Evolutionary conservation across 306 rosid genomes (phyloP), one percentile per base, ranked within the genome.

Genomic region (Lablab purpureus): DNA sequence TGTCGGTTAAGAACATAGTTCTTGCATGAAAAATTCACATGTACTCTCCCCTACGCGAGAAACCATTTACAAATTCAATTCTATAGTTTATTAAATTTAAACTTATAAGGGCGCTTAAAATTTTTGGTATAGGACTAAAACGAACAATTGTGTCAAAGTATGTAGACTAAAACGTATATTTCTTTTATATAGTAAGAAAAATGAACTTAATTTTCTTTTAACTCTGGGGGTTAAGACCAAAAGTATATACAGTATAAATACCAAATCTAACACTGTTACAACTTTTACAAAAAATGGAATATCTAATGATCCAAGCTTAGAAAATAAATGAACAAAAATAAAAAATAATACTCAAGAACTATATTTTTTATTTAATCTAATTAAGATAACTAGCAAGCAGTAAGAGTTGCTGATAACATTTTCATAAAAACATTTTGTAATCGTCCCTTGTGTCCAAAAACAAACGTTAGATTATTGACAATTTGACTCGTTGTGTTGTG

Each of bases 401-500:
- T 25, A 23, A 62, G 71, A 66, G 18, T 50, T 27, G 45, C 5
- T 13, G 28, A 10, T 28, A 67, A 21, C 30, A 25, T 40, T 54
- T n/a, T n/a, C n/a, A n/a, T n/a, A n/a, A 56, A 73, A 41, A 64
- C 56, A 47, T 71, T 17, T 28, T 27, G 11, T 28, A 59, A 23
- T 58, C 8, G 7, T 59, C 40, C 11, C 2, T 14, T 14, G 6
- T 27, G 21, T 10, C 67, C 40, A 27, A 59, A 59, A 27, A 13
- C 36, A n/a, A n/a, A n/a, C n/a, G n/a, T n/a, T n/a, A n/a, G n/a
- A n/a, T n/a, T n/a, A n/a, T n/a, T n/a, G n/a, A n/a, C n/a, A n/a
- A n/a, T n/a, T n/a, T n/a, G n/a, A n/a, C n/a, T n/a, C n/a, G n/a
- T n/a, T n/a, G n/a, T n/a, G n/a, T n/a, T n/a, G n/a, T n/a, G n/a